Base-by-base conservation (phyloP, 2,329 filamentous ascomycete species). In the Neocucurbitaria cava region DNA sequence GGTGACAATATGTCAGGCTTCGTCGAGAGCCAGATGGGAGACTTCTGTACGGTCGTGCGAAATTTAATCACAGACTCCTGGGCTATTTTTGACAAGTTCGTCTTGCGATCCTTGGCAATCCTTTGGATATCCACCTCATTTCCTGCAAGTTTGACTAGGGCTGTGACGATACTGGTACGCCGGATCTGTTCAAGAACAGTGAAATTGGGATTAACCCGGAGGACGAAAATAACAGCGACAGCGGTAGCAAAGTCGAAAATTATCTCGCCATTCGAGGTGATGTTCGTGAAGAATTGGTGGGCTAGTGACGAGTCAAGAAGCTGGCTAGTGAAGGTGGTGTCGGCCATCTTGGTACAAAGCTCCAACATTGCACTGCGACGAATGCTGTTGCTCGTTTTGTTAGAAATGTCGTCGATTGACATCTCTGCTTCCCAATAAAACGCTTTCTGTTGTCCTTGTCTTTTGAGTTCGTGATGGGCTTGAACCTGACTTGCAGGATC, bases 231-330 rank as follows among this genome's bases (percentile, higher is more conserved):
- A 5, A 91, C 77, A n/a, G 86, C 82, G 1, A 85, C 83, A n/a
- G 85, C 76, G 13, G 92, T 80, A 1, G 86, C 78, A 66, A 89
- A 89, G 6, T 86, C 87, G 46, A 76, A 83, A 52, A 77, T 78
- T 39, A 64, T 62, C 54, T 78, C 83, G 53, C 62, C 74, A 33
- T 61, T 61, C 44, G 58, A 79, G 0, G 80, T 82, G 9, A 90
- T 79, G 38, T 85, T 83, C 40, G 84, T 81, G 47, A 92, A 84
- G 15, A 97, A 79, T 26, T 84, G 84, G 49, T 87, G 83, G 57
- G 91, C 89, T 51, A 89, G 85, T 6, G 87, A 86, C 61, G 91
- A 88, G 57, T 92, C 88, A 18, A 89, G 82, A 65, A 96, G 92
- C 57, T 90, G 87, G 17, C 82, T 80, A 24, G 85, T 79, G 64